A percentile compares a stretch with the other conserved stretches of the same genome.
phyloP scores from a whole-genome alignment of 2,329 filamentous ascomycete genomes.

The Colletotrichum falcatum region DNA sequence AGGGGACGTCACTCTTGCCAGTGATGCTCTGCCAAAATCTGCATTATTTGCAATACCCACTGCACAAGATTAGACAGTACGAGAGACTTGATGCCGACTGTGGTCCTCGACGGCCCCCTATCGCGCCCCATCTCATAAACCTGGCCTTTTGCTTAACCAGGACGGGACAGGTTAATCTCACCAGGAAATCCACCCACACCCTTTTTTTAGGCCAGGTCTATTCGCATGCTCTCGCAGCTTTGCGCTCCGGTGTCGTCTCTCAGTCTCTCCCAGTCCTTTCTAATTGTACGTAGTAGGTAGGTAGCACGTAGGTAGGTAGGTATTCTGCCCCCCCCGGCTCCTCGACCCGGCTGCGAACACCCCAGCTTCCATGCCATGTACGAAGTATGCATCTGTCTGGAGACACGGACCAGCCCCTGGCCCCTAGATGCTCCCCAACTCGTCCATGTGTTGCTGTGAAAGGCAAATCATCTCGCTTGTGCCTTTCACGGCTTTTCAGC shows the following conservation, averaged over 20 bases:
- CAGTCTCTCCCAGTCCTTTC: constrained; percentile 18
- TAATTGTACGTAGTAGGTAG: too few relatives aligned
- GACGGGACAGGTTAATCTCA: constrained; percentile 56
- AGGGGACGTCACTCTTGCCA: constrained; percentile 18
- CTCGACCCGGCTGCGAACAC: constrained; percentile 19
- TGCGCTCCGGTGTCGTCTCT: background rate
- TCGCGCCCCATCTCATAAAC: constrained; percentile 44
- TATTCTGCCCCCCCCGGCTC: background rate
- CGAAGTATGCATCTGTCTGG: constrained; percentile 37
- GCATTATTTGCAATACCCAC: constrained; percentile 22
- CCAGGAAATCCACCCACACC: constrained; percentile 55
- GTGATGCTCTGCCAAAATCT: constrained; percentile 14
- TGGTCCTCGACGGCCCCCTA: constrained; percentile 46
- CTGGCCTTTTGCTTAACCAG: constrained; percentile 38
- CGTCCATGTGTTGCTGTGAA: constrained; percentile 56
- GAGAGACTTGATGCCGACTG: background rate
- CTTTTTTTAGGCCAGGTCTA: constrained; percentile 41
- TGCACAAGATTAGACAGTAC: constrained; percentile 16
- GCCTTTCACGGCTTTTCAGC: constrained; percentile 59
- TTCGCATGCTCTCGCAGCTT: background rate
- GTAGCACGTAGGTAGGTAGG: too few relatives aligned
- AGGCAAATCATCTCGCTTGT: constrained; percentile 66
- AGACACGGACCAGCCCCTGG: constrained; percentile 45
- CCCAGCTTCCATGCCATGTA: constrained; percentile 16
- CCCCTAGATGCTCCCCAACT: constrained; percentile 42